These are phyloP conservation scores for Nicotiana noctiflora DNA, from an alignment of 257 asterid species.

Conservation along the genomic window DNA sequence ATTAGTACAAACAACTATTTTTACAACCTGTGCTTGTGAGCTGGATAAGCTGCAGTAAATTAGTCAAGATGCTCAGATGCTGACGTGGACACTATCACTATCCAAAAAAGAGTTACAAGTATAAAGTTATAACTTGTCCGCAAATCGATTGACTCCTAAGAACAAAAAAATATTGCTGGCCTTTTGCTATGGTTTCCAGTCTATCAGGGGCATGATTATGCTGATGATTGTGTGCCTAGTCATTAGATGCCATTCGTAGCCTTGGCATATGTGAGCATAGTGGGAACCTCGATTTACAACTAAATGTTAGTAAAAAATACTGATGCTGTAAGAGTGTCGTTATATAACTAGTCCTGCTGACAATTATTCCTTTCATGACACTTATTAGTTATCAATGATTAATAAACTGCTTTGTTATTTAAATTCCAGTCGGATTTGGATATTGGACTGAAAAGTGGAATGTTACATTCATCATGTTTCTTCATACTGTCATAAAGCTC, in stretches of 20 bases:
- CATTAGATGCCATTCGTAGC: neutral
- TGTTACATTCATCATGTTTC: neutral
- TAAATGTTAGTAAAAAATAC: neutral
- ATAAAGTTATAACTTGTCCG: neutral
- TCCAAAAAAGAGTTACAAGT: neutral
- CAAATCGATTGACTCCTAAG: neutral
- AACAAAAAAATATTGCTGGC: neutral
- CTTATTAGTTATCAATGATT: neutral
- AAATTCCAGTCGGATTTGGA: neutral
- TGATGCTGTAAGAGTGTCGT: neutral
- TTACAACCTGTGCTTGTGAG: neutral
- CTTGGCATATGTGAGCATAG: neutral
- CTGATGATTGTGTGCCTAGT: neutral
- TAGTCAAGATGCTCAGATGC: neutral
- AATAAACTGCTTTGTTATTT: neutral
- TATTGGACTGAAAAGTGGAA: neutral
- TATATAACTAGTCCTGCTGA: neutral
- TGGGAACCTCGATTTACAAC: neutral
- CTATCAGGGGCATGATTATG: neutral
- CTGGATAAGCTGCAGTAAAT: neutral
- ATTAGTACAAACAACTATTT: neutral
- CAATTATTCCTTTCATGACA: neutral
- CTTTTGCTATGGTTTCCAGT: neutral
- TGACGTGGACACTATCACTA: neutral
- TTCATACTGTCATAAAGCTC: neutral